Evolutionary conservation across 208 protist genomes (phyloP).

Genomic region (Zelonia costaricensis): DNA sequence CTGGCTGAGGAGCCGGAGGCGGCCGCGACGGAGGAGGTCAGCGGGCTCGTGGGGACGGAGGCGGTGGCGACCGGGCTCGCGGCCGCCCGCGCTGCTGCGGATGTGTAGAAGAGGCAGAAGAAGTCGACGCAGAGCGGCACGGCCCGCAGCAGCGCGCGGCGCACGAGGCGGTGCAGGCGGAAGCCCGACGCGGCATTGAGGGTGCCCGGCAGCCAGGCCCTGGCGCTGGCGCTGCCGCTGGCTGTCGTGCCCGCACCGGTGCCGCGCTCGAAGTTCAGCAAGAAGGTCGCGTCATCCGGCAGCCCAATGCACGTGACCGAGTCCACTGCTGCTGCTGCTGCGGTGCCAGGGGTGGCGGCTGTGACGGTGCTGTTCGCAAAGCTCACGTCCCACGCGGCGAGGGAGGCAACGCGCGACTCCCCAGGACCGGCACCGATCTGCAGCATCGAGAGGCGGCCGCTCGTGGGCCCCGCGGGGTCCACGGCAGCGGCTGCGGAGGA

Average conservation of each 20-base stretch:
- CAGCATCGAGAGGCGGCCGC: constrained; percentile 9
- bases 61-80: not conserved
- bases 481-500: not conserved
- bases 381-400: constrained; percentile 41
- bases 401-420: constrained; percentile 24
- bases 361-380: constrained; percentile 13
- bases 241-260: not conserved
- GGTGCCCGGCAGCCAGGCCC: constrained; percentile 22
- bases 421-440: constrained; percentile 38
- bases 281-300: constrained; percentile 25
- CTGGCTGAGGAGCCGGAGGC: not conserved
- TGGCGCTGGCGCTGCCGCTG: not conserved
- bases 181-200: constrained; percentile 38
- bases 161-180: constrained; percentile 49
- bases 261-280: constrained; percentile 8
- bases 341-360: not conserved
- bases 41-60: not conserved
- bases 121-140: constrained; percentile 50
- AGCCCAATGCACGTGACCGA: no score
- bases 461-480: not conserved
- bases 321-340: no score
- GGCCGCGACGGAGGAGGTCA: not conserved
- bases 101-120: not conserved
- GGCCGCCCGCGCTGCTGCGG: not conserved
- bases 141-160: constrained; percentile 38